Evolutionary conservation across 768 basidiomycete genomes (phyloP).

Genomic region (Rhodotorula diobovata): DNA sequence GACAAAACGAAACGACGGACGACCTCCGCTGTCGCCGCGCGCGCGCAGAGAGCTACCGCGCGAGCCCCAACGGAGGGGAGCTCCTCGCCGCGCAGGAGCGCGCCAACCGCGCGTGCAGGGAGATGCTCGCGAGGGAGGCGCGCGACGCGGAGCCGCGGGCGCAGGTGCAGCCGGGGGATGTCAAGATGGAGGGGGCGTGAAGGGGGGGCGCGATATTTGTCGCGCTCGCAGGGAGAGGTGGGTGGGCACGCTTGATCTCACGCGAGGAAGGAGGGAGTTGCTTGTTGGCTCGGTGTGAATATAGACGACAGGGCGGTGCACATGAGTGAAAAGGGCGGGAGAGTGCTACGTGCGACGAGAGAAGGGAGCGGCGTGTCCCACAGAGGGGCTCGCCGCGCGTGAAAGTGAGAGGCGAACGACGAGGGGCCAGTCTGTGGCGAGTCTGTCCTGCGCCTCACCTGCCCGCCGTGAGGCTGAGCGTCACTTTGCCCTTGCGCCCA

Average conservation of each 20-base stretch:
- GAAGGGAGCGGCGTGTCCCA: no score
- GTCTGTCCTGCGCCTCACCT: neutral
- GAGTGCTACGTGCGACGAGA: no score
- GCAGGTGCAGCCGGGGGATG: neutral
- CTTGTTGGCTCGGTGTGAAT: no score
- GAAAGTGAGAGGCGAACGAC: no score
- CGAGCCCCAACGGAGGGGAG: neutral
- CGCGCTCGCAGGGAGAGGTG: no score
- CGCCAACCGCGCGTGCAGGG: neutral
- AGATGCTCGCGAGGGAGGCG: neutral
- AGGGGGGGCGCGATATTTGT: no score
- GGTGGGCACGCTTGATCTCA: no score
- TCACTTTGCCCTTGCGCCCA: slow-evolving; percentile 29
- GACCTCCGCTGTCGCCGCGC: neutral
- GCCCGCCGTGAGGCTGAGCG: slow-evolving; percentile 32
- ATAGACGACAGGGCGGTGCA: no score
- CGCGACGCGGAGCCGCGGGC: neutral
- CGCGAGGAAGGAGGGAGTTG: no score
- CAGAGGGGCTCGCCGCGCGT: no score
- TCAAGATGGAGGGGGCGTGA: neutral
- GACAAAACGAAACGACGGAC: neutral
- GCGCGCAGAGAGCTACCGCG: neutral
- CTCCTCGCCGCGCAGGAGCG: neutral
- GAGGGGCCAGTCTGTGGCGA: neutral
- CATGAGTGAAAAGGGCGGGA: no score